Conservation (phyloP, 345 rosid genomes). For the Erucastrum elatum region DNA sequence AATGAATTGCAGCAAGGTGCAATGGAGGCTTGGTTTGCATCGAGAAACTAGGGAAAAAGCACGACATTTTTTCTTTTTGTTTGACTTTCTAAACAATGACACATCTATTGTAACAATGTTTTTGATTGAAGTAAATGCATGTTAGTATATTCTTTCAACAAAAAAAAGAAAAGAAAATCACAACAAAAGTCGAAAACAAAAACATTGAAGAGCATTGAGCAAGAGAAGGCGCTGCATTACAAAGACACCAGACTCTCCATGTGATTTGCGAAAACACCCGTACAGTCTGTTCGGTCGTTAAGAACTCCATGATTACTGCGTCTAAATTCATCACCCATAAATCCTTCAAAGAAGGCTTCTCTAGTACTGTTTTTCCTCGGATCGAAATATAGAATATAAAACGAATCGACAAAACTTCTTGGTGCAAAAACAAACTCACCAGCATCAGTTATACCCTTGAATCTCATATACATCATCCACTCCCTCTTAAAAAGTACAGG, state of each 20-base stretch:
- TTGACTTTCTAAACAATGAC: neutral
- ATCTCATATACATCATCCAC: neutral
- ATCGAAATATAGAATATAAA: neutral
- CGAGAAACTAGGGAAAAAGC: neutral
- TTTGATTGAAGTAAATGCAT: neutral
- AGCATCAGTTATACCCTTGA: neutral
- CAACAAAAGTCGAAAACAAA: neutral
- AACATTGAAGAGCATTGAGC: neutral
- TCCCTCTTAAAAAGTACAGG: neutral
- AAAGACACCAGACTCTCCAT: conserved; percentile 2
- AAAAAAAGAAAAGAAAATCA: neutral
- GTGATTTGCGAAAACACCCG: neutral
- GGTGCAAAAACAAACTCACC: conserved; percentile 20
- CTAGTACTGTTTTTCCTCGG: neutral
- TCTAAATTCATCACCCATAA: neutral
- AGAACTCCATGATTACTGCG: neutral
- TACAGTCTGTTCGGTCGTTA: neutral
- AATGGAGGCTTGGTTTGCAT: neutral
- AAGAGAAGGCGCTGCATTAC: neutral
- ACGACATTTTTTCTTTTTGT: neutral
- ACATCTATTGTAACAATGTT: neutral
- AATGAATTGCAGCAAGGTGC: neutral
- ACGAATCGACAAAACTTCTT: neutral
- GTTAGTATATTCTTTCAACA: too few species aligned
- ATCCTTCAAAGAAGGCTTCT: neutral